Evolutionary conservation across 352 stramenopile genomes (phyloP).

Genomic region (Phytophthora pistaciae): DNA sequence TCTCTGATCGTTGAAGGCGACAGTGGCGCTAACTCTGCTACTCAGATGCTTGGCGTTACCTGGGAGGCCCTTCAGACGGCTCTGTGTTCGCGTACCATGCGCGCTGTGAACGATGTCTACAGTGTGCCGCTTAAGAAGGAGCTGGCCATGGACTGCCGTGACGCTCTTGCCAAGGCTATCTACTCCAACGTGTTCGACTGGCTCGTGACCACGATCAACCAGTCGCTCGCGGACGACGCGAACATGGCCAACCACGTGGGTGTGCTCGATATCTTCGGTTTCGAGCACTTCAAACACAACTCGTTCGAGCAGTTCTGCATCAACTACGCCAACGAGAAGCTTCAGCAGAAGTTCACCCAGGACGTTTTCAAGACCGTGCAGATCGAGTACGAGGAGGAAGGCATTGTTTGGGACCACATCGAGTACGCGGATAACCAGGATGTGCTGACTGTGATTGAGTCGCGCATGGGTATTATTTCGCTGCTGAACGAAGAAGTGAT

Average conservation of each 20-base stretch:
- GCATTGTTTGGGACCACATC: conserved; percentile 92
- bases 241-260: conserved; percentile 92
- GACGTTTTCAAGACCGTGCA: conserved; percentile 94
- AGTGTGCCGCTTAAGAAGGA: conserved; percentile 81
- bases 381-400: conserved; percentile 97
- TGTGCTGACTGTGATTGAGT: conserved; percentile 88
- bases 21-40: conserved; percentile 53
- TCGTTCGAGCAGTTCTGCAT: conserved; percentile 96
- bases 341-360: conserved; percentile 94
- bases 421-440: conserved; percentile 93
- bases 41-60: conserved; percentile 92
- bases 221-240: conserved; percentile 81
- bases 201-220: conserved; percentile 96
- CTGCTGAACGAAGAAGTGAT: conserved; percentile 93
- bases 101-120: conserved; percentile 74
- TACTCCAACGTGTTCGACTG: conserved; percentile 98
- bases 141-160: conserved; percentile 92
- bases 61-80: conserved; percentile 91
- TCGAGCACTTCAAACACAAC: conserved; percentile 98
- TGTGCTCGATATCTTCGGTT: conserved; percentile 99
- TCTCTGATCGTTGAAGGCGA: conserved; percentile 69
- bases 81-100: conserved; percentile 93
- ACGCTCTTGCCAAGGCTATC: conserved; percentile 96
- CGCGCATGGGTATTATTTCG: conserved; percentile 90
- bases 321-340: conserved; percentile 94